Base-by-base conservation (phyloP, 176 grass and related monocot genomes). In the Cenchrus americanus region DNA sequence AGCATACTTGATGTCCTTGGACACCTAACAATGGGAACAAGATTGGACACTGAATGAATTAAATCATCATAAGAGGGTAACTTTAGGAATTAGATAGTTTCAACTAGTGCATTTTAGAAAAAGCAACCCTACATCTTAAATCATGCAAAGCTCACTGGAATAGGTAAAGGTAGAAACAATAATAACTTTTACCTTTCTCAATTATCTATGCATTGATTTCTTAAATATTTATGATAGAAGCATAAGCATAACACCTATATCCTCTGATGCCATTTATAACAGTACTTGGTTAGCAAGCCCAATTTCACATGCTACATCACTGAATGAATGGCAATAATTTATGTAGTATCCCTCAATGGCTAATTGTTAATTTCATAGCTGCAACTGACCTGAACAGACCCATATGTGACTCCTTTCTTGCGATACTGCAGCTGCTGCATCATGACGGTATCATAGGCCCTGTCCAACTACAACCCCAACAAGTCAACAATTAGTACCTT, bases 1-100 rank as follows among this genome's bases (percentile, higher is more conserved):
- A 85, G 96, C 96, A 90, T 90, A 95, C 77, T 95, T 95, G 70
- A 95, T 94, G 88, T 98, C 96, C 84, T 92, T 90, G 15, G 93
- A 98, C 24, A 98, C 92, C 95, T 98, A 71, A 80, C 34, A 79
- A 14, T 60, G 0, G n/a, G 13, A 75, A 64, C 34, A 14, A 51
- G 78, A 71, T 74, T 53, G 84, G 26, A 57, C 7, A 75, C 63
- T 12, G 21, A 23, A 63, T 18, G 6, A 77, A 71, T 13, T 78
- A 49, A 82, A 71, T 69, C 37, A 77, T 63, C 37, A 62, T 61
- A 49, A n/a, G 34, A 65, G 47, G 14, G 76, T 1, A 30, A 72
- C 6, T 62, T 5, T 57, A 71, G 14, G 26, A 75, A 26, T 41
- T 81, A 21, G 15, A 78, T 23, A 60, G 60, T 19, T 82, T 64